phyloP scores from a whole-genome alignment of 2,329 filamentous ascomycete species.

The Dactylonectria estremocensis region DNA sequence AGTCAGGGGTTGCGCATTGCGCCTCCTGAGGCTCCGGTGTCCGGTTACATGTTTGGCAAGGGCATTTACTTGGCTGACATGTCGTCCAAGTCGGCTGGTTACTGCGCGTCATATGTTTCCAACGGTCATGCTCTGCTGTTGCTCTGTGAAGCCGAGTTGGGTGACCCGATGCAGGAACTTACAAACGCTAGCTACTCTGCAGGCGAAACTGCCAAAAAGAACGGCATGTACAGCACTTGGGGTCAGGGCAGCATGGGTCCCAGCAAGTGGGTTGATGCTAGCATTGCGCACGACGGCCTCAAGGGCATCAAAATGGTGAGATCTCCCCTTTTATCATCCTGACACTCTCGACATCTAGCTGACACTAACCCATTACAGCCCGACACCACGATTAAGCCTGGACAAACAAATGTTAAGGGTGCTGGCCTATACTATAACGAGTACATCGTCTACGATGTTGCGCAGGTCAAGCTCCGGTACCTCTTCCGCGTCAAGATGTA shows the following conservation, averaged over 20 bases:
- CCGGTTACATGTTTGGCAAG: constrained; percentile 92
- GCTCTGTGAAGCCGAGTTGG: constrained; percentile 85
- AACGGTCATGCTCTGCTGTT: constrained; percentile 81
- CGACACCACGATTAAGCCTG: constrained; percentile 63
- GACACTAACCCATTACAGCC: constrained; percentile 58
- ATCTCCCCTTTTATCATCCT: constrained; percentile 29
- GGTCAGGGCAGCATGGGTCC: constrained; percentile 79
- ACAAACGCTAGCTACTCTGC: constrained; percentile 72
- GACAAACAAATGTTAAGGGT: constrained; percentile 60
- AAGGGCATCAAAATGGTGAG: constrained; percentile 79
- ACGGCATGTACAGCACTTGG: constrained; percentile 77
- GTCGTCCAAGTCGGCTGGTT: constrained; percentile 85
- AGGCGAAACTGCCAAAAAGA: constrained; percentile 71
- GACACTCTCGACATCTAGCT: constrained; percentile 14
- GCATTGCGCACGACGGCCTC: constrained; percentile 74
- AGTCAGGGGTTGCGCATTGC: constrained; percentile 92
- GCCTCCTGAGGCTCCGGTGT: constrained; percentile 84
- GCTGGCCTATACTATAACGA: constrained; percentile 78
- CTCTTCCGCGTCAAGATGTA: constrained; percentile 74
- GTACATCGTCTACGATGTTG: constrained; percentile 79
- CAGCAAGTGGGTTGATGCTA: constrained; percentile 82
- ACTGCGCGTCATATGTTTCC: constrained; percentile 76
- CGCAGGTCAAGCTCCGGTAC: constrained; percentile 80
- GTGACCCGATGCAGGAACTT: constrained; percentile 80
- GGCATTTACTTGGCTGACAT: constrained; percentile 92